A percentile compares a stretch with the other conserved stretches of the same genome.
Conservation (phyloP, 192 early-diverging fungal species). For the Entomortierella parvispora region DNA sequence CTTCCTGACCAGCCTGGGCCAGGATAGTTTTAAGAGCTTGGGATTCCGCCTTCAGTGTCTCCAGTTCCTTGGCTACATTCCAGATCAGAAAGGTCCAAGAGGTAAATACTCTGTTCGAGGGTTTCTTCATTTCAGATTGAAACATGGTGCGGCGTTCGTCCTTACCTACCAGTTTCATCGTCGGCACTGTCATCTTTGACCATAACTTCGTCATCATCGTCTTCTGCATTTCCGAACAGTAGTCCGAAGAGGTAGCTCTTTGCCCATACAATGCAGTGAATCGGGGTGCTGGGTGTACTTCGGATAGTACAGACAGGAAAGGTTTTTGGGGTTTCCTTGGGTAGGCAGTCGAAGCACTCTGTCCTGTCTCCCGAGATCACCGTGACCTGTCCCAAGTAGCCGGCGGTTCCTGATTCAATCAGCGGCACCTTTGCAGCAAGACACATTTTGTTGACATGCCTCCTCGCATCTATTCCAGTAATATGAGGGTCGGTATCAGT, state of each 20-base stretch:
- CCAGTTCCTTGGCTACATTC: conserved; percentile 76
- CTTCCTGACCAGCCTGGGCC: conserved; percentile 63
- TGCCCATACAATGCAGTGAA: conserved; percentile 99
- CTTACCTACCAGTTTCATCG: conserved; percentile 47
- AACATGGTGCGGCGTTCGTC: too few species aligned
- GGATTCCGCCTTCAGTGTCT: conserved; percentile 76
- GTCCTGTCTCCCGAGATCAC: conserved; percentile 81
- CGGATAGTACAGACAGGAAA: conserved; percentile 98
- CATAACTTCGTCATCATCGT: conserved; percentile 59
- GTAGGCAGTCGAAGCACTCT: conserved; percentile 96
- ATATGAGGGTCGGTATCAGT: not conserved
- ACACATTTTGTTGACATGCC: conserved; percentile 97
- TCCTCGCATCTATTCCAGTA: conserved; percentile 76
- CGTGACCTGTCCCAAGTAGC: conserved; percentile 92
- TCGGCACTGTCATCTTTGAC: conserved; percentile 61
- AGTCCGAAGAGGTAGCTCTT: conserved; percentile 94
- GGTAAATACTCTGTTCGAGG: not conserved
- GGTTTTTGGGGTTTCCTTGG: conserved; percentile 85
- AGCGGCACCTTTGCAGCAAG: conserved; percentile 89
- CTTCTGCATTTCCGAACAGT: conserved; percentile 77
- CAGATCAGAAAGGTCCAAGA: not conserved
- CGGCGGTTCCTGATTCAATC: conserved; percentile 96
- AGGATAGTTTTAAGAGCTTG: conserved; percentile 75
- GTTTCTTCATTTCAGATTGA: too few species aligned
- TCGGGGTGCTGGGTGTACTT: conserved; percentile 91